Evolutionary conservation across 345 rosid genomes (phyloP).

Genomic region (Citrus glauca): DNA sequence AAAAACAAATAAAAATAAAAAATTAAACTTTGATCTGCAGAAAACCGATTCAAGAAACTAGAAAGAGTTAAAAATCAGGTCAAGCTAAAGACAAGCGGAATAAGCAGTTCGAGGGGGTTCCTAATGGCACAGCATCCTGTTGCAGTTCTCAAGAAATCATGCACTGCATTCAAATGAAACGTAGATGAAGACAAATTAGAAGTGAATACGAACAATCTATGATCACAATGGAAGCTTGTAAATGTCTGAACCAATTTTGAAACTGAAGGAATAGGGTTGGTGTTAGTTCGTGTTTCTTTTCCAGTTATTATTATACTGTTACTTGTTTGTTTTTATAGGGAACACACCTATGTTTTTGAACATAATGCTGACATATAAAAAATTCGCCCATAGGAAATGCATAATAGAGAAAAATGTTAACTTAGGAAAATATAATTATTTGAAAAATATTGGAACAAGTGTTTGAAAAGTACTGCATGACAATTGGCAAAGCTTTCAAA

Average conservation of each 20-base stretch:
- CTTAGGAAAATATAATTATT: background rate
- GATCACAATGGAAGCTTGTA: slow-evolving; percentile 19
- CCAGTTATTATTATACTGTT: background rate
- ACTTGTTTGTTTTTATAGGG: background rate
- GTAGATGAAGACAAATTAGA: slow-evolving; percentile 33
- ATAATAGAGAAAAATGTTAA: background rate
- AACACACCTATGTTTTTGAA: background rate
- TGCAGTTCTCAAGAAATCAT: slow-evolving; percentile 24
- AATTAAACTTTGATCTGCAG: background rate
- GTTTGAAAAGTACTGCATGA: background rate
- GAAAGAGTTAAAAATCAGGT: background rate
- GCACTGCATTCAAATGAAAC: slow-evolving; percentile 8
- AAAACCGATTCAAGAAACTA: background rate
- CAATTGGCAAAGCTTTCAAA: background rate
- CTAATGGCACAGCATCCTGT: slow-evolving; percentile 1
- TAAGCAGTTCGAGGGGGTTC: background rate
- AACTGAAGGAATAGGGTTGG: no score
- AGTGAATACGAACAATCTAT: slow-evolving; percentile 14
- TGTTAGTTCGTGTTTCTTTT: background rate
- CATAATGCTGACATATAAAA: background rate
- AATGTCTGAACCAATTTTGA: slow-evolving; percentile 13
- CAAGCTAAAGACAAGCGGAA: background rate
- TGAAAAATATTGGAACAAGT: background rate
- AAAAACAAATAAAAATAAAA: background rate
- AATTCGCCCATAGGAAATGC: background rate